These are phyloP conservation scores for Macrolepiota fuliginosa DNA, from an alignment of 768 basidiomycete species.

Conservation along the genomic window DNA sequence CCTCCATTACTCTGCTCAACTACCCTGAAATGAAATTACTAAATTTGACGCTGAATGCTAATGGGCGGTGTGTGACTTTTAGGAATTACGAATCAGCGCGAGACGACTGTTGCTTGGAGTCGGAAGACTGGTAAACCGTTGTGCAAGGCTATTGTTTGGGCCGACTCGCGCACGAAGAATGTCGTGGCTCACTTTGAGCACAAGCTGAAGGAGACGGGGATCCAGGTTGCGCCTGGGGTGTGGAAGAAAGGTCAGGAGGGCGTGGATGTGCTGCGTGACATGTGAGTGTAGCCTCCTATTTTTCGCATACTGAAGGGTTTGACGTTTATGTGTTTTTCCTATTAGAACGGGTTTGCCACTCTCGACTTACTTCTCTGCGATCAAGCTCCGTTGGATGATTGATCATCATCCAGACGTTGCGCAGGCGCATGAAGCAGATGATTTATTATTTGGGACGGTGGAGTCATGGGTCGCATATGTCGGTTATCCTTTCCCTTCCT, in stretches of 20 bases:
- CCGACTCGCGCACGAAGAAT: conserved; percentile 88
- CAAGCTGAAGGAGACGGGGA: conserved; percentile 68
- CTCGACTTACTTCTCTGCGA: conserved; percentile 97
- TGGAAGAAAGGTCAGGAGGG: conserved; percentile 74
- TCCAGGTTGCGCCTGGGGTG: conserved; percentile 64
- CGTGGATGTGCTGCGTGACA: conserved; percentile 56
- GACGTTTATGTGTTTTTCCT: conserved; percentile 8
- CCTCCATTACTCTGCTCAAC: conserved; percentile 10
- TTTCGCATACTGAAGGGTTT: not conserved
- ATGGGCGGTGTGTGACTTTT: conserved; percentile 4
- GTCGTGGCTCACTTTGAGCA: conserved; percentile 79
- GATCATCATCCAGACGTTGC: conserved; percentile 77
- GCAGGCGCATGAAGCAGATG: conserved; percentile 75
- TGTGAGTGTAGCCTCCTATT: conserved; percentile 44
- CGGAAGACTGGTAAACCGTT: conserved; percentile 85
- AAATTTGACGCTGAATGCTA: too few relatives aligned
- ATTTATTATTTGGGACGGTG: conserved; percentile 90
- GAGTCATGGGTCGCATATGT: conserved; percentile 97
- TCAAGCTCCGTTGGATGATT: conserved; percentile 97
- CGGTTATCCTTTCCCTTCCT: conserved; percentile 19
- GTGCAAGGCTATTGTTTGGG: conserved; percentile 93
- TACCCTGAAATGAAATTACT: not conserved
- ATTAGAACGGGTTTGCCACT: conserved; percentile 87
- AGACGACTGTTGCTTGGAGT: conserved; percentile 94
- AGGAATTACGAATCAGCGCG: conserved; percentile 97